These are phyloP conservation scores for carrot (Daucus carota) DNA, from an alignment of 129 eudicot species.

Conservation along the genomic window DNA sequence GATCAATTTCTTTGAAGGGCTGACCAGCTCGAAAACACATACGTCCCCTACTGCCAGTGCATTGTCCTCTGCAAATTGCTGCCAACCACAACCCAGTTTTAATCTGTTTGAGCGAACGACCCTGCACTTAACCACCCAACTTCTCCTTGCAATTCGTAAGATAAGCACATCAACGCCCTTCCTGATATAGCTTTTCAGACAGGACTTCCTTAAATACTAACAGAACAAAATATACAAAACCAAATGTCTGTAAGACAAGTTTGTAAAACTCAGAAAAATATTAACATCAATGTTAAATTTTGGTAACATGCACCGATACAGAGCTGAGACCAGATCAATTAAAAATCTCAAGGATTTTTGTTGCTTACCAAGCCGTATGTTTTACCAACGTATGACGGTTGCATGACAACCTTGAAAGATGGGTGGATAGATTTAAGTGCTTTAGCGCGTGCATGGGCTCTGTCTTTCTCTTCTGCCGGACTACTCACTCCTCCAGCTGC, in stretches of 20 bases:
- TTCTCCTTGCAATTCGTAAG: neutral
- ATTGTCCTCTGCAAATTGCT: constrained; percentile 8
- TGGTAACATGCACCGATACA: neutral
- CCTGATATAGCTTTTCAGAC: neutral
- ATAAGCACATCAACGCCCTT: neutral
- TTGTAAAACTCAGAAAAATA: neutral
- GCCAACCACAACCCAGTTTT: constrained; percentile 4
- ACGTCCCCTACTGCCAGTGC: constrained; percentile 2
- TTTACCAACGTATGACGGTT: constrained; percentile 5
- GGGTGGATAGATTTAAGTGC: constrained; percentile 21
- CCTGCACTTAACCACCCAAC: neutral
- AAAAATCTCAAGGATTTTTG: neutral
- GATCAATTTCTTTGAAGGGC: neutral
- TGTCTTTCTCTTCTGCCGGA: neutral
- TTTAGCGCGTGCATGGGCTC: constrained; percentile 17
- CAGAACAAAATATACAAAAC: neutral
- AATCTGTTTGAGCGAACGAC: neutral
- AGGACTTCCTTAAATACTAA: neutral
- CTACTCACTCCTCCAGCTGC: neutral
- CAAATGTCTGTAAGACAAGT: neutral
- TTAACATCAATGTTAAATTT: neutral
- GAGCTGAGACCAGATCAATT: no score
- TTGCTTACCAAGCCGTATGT: constrained; percentile 13
- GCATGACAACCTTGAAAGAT: constrained; percentile 13
- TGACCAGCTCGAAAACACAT: constrained; percentile 6